Base-by-base conservation (phyloP, 2,329 filamentous ascomycete genomes). In the Aschersonia sp. region DNA sequence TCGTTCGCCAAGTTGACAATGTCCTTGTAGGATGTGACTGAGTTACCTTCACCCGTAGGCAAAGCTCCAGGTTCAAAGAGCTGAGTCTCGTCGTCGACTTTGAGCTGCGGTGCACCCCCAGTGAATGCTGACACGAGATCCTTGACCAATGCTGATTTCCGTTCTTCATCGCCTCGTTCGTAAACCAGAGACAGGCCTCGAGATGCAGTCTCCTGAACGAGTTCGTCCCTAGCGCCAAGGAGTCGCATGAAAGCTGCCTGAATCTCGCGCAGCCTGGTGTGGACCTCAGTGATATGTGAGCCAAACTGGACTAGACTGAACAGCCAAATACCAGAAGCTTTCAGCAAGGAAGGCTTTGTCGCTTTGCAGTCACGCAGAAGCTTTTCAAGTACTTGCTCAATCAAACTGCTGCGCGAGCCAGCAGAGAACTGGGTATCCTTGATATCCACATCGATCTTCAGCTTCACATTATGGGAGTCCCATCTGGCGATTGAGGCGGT, bases 1-100 rank as follows among this genome's bases (percentile, higher is more conserved):
- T 98, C 92, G 42, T 90, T 87, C n/a, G 92, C 92, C 44, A 98
- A 71, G 55, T 76, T 92, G 63, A 98, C 85, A 54, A 98, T 97
- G 59, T 98, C 92, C 61, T 94, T 95, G 69, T 98, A 98, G 0
- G 90, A 97, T 0, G 87, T 95, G 48, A 97, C 78, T 0, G 88
- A 88, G 54, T 76, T 87, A 6, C 88, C 88, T 53, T 95, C 87
- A 4, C 89, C 87, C 0, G 89, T 97, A 0, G 89, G 89, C 10
- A 97, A 66, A 2, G 87, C 86, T 5, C 92, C 92, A 1, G 86
- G 84, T 50, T 97, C 90, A 55, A 97, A 97, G 1, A 98, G 71
- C 62, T 97, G 85, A 0, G 92, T 98, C 46, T 97, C 87, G 40
- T 84, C 79, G 30, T 87, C 85, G 2, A 98, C 88, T 57, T 87